These are phyloP conservation scores for Endothia cerciana DNA, from an alignment of 2,329 filamentous ascomycete species.

Conservation along the genomic window DNA sequence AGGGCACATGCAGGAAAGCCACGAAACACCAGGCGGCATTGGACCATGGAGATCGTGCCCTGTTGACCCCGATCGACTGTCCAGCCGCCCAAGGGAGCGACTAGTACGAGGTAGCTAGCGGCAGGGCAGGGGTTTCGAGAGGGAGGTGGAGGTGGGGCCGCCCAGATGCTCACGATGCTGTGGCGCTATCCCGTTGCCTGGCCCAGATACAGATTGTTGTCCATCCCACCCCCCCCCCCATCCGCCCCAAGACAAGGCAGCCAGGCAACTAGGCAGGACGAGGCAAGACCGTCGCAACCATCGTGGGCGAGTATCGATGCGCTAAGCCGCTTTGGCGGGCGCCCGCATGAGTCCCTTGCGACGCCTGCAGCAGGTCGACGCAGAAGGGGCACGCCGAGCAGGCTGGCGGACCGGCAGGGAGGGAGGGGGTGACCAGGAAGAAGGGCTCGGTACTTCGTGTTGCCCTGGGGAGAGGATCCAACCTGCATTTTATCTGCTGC, in stretches of 20 bases:
- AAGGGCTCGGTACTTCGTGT: no score
- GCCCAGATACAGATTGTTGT: not conserved
- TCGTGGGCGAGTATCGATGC: conserved; percentile 18
- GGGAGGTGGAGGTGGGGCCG: not conserved
- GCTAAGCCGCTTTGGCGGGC: conserved; percentile 20
- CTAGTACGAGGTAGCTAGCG: conserved; percentile 3
- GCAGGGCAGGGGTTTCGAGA: conserved; percentile 1
- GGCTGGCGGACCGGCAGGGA: not conserved
- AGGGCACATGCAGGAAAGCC: conserved; percentile 27
- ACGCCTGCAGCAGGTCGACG: conserved; percentile 16
- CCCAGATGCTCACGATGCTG: not conserved
- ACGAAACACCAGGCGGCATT: conserved; percentile 23
- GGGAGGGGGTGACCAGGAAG: no score
- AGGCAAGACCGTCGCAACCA: conserved; percentile 13
- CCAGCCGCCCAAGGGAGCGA: conserved; percentile 18
- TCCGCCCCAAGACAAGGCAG: conserved; percentile 10
- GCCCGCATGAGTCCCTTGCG: conserved; percentile 24
- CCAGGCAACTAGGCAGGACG: not conserved
- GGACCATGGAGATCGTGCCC: conserved; percentile 23
- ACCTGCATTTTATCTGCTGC: no score
- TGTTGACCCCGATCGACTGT: conserved; percentile 25
- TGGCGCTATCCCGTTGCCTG: conserved; percentile 11
- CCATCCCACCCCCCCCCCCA: not conserved
- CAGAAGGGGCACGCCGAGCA: no score
- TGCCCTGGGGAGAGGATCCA: no score